A percentile compares a stretch with the other conserved stretches of the same genome.
Evolutionary conservation across 2,329 filamentous ascomycete species (phyloP).

Genomic region (Alternaria metachromatica): DNA sequence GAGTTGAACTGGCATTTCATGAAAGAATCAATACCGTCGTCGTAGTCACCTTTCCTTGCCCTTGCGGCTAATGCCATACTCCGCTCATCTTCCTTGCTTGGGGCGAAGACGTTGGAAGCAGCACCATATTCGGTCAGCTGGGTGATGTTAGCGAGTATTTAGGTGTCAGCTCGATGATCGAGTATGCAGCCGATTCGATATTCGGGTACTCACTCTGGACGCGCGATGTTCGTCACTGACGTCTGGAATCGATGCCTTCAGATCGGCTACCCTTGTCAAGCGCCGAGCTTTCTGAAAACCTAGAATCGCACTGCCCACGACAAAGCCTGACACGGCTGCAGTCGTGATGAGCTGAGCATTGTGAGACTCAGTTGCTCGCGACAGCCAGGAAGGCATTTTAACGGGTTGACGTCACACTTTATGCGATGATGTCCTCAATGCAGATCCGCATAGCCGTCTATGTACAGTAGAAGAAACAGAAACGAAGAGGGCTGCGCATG

Average conservation of each 20-base stretch:
- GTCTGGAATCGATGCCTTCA: conserved; percentile 69
- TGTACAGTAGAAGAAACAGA: neutral
- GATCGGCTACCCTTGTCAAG: conserved; percentile 61
- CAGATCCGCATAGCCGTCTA: conserved; percentile 12
- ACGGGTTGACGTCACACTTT: neutral
- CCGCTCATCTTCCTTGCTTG: conserved; percentile 62
- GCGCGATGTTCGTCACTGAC: conserved; percentile 59
- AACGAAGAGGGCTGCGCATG: neutral
- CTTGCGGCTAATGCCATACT: conserved; percentile 64
- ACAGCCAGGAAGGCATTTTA: conserved; percentile 56
- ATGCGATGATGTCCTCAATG: neutral
- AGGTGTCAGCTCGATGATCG: conserved; percentile 43
- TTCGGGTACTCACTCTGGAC: conserved; percentile 53
- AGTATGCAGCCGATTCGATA: neutral
- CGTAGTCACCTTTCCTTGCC: conserved; percentile 68
- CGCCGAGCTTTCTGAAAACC: conserved; percentile 63
- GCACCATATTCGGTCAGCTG: conserved; percentile 69
- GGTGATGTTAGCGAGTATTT: conserved; percentile 10
- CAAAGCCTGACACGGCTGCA: conserved; percentile 63
- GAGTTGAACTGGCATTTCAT: neutral
- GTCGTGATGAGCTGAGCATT: conserved; percentile 71
- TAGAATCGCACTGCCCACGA: conserved; percentile 61
- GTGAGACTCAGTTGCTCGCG: conserved; percentile 54
- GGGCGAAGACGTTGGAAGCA: conserved; percentile 52
- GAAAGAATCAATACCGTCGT: conserved; percentile 58